These are phyloP conservation scores for Pyrenochaeta sp. DNA, from an alignment of 2,329 filamentous ascomycete genomes.

Conservation along the genomic window DNA sequence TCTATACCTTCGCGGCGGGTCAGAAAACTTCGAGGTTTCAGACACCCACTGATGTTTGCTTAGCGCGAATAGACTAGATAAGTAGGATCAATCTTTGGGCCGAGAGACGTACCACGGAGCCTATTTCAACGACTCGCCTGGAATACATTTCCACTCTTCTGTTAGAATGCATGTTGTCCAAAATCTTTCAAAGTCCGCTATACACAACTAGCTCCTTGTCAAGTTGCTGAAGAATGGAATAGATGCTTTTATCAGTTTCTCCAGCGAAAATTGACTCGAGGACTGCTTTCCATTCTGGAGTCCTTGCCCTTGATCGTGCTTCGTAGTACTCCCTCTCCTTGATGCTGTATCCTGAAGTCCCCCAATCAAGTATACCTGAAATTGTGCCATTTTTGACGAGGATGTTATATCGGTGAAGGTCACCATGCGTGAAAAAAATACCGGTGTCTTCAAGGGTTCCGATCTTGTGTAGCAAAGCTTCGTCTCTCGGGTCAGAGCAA, in stretches of 20 bases:
- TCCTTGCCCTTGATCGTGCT: background rate
- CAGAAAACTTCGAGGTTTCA: too few species aligned
- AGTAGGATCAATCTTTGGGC: too few species aligned
- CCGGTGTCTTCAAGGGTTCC: background rate
- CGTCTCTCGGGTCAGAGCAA: background rate
- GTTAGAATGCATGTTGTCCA: too few species aligned
- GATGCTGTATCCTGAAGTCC: background rate
- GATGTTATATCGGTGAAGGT: conserved; percentile 6
- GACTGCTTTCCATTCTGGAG: background rate
- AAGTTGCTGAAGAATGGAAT: too few species aligned
- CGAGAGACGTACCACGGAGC: too few species aligned
- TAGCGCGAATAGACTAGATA: too few species aligned
- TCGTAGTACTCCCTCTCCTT: background rate
- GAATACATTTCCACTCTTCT: too few species aligned
- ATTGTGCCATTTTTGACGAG: background rate
- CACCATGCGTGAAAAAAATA: conserved; percentile 10
- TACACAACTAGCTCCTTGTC: too few species aligned
- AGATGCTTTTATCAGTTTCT: background rate
- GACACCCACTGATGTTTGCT: too few species aligned
- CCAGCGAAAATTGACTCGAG: conserved; percentile 1
- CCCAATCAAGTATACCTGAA: background rate
- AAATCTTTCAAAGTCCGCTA: too few species aligned
- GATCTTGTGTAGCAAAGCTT: background rate
- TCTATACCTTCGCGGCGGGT: too few species aligned
- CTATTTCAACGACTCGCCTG: too few species aligned